phyloP scores from a whole-genome alignment of 768 basidiomycete genomes.

The Cystofilobasidium bisporidii region DNA sequence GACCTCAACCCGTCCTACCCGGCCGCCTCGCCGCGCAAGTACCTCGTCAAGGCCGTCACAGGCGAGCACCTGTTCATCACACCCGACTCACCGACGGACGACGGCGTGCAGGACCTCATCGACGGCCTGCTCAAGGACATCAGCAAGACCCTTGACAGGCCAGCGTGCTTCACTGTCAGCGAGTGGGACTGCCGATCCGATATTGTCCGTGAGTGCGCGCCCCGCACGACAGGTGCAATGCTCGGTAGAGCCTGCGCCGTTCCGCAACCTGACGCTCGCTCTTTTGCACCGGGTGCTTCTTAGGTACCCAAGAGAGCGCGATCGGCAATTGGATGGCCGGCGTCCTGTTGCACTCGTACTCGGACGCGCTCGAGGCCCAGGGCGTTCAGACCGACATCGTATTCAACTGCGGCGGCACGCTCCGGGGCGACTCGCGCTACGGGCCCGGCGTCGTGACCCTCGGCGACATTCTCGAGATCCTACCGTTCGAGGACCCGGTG shows the following conservation, averaged over 20 bases:
- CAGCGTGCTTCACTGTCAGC: slow-evolving; percentile 61
- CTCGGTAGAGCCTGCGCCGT: too few relatives aligned
- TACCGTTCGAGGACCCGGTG: slow-evolving; percentile 78
- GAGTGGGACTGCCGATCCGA: slow-evolving; percentile 65
- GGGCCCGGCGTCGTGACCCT: slow-evolving; percentile 70
- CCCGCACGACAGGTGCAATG: neutral
- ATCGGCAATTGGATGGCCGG: slow-evolving; percentile 69
- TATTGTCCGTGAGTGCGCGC: slow-evolving; percentile 48
- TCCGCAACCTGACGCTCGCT: too few relatives aligned
- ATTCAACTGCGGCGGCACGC: slow-evolving; percentile 50
- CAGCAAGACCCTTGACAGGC: slow-evolving; percentile 57
- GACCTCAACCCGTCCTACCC: slow-evolving; percentile 4
- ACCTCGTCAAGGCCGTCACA: slow-evolving; percentile 9
- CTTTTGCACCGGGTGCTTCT: neutral
- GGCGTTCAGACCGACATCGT: slow-evolving; percentile 5
- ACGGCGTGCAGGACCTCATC: slow-evolving; percentile 52
- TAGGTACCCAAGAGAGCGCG: slow-evolving; percentile 21
- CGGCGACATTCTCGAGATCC: slow-evolving; percentile 62
- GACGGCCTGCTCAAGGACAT: slow-evolving; percentile 59
- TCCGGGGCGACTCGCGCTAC: slow-evolving; percentile 76
- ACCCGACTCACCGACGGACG: slow-evolving; percentile 52
- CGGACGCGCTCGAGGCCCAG: slow-evolving; percentile 35
- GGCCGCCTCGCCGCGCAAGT: neutral
- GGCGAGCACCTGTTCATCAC: slow-evolving; percentile 60
- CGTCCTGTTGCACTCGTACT: slow-evolving; percentile 63